Conservation (phyloP, 2,329 filamentous ascomycete species). For the Talaromyces amestolkiae region DNA sequence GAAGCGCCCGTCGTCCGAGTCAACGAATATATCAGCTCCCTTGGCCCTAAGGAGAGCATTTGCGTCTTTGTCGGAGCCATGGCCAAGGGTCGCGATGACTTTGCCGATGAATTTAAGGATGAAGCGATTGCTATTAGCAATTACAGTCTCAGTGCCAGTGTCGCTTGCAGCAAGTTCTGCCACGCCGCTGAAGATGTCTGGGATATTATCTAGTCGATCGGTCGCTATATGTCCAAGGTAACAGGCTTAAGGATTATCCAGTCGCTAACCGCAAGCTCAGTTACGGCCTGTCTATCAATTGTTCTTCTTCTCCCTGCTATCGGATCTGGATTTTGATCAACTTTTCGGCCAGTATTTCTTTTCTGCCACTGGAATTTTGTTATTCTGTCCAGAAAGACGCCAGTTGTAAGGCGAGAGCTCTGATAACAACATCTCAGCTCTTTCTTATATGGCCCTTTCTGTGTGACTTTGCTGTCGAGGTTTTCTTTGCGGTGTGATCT, state of each 20-base stretch:
- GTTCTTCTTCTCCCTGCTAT: not conserved
- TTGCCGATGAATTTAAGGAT: conserved; percentile 90
- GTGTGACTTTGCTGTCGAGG: conserved; percentile 32
- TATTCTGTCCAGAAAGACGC: conserved; percentile 26
- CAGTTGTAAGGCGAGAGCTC: conserved; percentile 38
- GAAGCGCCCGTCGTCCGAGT: conserved; percentile 84
- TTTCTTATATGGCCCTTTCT: conserved; percentile 37
- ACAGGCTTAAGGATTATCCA: conserved; percentile 28
- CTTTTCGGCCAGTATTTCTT: conserved; percentile 1
- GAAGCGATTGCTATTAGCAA: conserved; percentile 99
- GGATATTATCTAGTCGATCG: conserved; percentile 71
- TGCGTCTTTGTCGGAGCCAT: conserved; percentile 98
- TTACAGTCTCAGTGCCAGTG: conserved; percentile 93
- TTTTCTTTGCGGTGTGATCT: conserved; percentile 55
- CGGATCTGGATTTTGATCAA: conserved; percentile 3
- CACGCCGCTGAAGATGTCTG: conserved; percentile 96
- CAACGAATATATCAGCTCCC: conserved; percentile 78
- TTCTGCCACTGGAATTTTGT: not conserved
- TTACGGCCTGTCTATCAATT: not conserved
- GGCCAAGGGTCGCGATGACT: conserved; percentile 94
- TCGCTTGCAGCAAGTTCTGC: conserved; percentile 99
- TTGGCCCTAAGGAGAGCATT: conserved; percentile 83
- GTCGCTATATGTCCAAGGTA: conserved; percentile 24
- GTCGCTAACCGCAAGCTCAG: conserved; percentile 22
- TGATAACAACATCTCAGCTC: conserved; percentile 72